Percentiles rank a stretch among this genome's conserved stretches.
These are phyloP conservation scores for Carex littledalei DNA, from an alignment of 176 grass and related monocot species.

Conservation along the genomic window DNA sequence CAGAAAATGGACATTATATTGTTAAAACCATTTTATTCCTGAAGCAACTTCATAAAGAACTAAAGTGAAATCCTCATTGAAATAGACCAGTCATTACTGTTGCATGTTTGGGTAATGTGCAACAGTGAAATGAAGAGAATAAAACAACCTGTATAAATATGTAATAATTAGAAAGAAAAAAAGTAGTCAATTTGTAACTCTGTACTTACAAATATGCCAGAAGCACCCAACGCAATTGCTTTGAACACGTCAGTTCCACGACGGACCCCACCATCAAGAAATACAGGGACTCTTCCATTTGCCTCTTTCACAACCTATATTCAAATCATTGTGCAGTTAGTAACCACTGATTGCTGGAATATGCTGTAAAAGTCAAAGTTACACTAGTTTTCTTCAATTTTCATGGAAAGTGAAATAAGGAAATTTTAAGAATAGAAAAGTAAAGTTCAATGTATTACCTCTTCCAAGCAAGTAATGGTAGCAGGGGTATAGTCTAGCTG, in stretches of 20 bases:
- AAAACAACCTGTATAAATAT: not conserved
- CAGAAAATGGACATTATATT: not conserved
- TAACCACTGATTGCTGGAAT: not conserved
- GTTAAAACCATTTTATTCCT: not conserved
- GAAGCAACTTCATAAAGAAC: not conserved
- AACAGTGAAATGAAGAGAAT: not conserved
- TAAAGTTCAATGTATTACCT: constrained; percentile 29
- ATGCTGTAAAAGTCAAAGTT: not conserved
- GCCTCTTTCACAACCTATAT: constrained; percentile 73
- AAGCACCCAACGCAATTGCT: constrained; percentile 72
- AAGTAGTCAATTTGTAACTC: not conserved
- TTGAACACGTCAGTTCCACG: constrained; percentile 95
- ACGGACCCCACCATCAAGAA: constrained; percentile 83
- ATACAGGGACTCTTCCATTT: constrained; percentile 62
- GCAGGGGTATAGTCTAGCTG: constrained; percentile 92
- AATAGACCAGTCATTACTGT: not conserved
- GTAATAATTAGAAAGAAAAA: not conserved
- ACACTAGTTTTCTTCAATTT: not conserved
- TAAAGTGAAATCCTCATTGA: not conserved
- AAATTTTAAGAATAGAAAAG: not conserved
- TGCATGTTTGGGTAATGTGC: not conserved
- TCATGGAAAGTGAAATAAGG: not conserved
- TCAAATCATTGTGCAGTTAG: not conserved
- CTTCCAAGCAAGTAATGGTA: constrained; percentile 91
- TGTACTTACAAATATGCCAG: constrained; percentile 80